These are phyloP conservation scores for Rhododendron molle DNA, from an alignment of 148 eudicot genomes.

Conservation along the genomic window DNA sequence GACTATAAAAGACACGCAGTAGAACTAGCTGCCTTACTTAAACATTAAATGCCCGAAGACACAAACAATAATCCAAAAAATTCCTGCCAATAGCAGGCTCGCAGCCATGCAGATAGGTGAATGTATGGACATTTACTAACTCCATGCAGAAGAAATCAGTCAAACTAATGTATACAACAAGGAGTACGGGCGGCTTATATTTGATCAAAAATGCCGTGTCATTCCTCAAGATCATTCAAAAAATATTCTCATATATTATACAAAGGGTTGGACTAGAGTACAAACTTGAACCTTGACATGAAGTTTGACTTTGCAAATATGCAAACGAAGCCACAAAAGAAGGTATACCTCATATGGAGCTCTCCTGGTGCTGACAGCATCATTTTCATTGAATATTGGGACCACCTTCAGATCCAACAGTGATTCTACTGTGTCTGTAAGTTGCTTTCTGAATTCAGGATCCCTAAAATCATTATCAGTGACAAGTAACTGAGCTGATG, in stretches of 20 bases:
- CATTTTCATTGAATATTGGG: constrained; percentile 93
- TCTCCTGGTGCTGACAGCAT: constrained; percentile 92
- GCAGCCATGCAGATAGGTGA: neutral
- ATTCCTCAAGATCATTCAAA: too few relatives aligned
- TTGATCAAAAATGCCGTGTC: too few relatives aligned
- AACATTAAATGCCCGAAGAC: neutral
- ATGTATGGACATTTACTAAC: neutral
- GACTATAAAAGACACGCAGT: neutral
- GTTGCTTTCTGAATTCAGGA: constrained; percentile 69
- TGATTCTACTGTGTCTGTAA: constrained; percentile 66
- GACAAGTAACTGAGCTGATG: constrained; percentile 91
- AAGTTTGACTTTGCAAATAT: neutral
- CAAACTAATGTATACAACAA: neutral
- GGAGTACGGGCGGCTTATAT: neutral
- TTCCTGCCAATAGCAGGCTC: neutral
- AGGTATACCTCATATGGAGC: constrained; percentile 89
- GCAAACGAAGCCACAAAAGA: constrained; percentile 6
- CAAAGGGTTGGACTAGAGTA: neutral
- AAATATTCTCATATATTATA: too few relatives aligned
- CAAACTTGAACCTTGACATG: neutral
- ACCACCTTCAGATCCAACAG: constrained; percentile 61
- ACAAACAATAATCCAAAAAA: neutral
- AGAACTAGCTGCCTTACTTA: neutral
- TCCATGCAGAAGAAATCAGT: neutral
- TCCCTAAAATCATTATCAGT: constrained; percentile 96